Evolutionary conservation across 148 eudicot genomes (phyloP), one percentile per base, ranked within the genome.

Genomic region (Fagopyrum tataricum): DNA sequence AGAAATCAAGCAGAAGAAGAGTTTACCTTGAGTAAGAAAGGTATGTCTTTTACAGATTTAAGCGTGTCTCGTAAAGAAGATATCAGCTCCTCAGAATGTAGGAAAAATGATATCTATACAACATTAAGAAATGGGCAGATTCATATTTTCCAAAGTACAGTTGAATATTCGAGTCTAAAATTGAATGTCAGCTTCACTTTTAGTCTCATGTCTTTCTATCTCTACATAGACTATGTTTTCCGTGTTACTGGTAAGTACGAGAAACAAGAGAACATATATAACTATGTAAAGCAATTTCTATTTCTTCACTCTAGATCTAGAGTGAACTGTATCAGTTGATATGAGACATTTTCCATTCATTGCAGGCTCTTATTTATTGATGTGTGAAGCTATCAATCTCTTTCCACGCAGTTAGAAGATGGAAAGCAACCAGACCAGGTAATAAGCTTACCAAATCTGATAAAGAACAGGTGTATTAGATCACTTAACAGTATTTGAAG

Each of bases 41-140:
- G 96, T 71, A 91, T 79, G 81, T 91, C 98, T 82, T 94, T 91
- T 37, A 94, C 83, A 64, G 86, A 86, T 78, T 89, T 91, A 68
- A 94, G 83, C 59, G 98, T 91, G 67, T 89, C 86, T 44, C 90
- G 96, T 81, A 94, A 79, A 53, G 98, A 94, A 76, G 76, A 84
- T 84, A 83, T 76, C 77, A 94, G 70, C 74, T 91, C 98, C 84
- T 90, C 97, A 72, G 90, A 88, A 78, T 73, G 73, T 24, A 83
- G 84, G 81, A 91, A 90, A 82, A 94, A 91, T 39, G 98, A 84
- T 87, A 91, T 94, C 98, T 90, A 78, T 62, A 74, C 78, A 15
- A 39, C 21, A 74, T 88, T 76, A 85, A 89, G 88, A 82, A 77
- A 82, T 13, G 39, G n/a, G 42, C 67, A 62, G 8, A 46, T 46